Percentiles rank a stretch among this genome's conserved stretches.
Conservation (phyloP, 164 flowering plant species). For the Nymphaea thermarum region DNA sequence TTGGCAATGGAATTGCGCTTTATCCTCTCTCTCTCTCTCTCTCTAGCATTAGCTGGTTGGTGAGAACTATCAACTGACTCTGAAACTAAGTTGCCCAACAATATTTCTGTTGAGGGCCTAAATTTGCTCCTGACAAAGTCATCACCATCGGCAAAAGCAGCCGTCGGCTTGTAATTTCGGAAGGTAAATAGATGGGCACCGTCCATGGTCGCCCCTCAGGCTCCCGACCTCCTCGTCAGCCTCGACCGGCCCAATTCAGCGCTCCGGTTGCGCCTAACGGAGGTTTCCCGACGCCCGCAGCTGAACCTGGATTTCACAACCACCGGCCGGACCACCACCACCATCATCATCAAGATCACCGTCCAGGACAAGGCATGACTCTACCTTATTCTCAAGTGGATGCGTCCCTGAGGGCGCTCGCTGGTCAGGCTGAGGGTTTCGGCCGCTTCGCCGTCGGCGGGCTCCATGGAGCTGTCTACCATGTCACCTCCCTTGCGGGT, state of each 20-base stretch:
- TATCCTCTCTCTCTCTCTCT: no score
- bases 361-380: neutral
- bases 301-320: neutral
- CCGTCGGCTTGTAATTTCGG: neutral
- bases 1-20: no score
- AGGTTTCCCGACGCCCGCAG: neutral
- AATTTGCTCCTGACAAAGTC: no score
- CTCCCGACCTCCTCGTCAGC: neutral
- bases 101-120: no score
- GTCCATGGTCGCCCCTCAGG: neutral
- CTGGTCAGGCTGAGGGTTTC: slow-evolving; percentile 79
- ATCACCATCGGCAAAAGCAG: neutral
- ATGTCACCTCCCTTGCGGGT: slow-evolving; percentile 65
- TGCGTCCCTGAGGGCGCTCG: slow-evolving; percentile 41
- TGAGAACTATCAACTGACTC: no score
- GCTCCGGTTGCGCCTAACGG: neutral
- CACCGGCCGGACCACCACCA: neutral
- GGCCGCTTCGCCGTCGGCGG: slow-evolving; percentile 77
- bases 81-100: no score
- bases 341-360: neutral
- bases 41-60: no score
- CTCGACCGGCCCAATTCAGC: neutral
- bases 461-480: slow-evolving; percentile 47
- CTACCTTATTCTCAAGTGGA: slow-evolving; percentile 57
- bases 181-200: neutral